Conservation (phyloP, 257 asterid genomes). For the Solanum habrochaites region DNA sequence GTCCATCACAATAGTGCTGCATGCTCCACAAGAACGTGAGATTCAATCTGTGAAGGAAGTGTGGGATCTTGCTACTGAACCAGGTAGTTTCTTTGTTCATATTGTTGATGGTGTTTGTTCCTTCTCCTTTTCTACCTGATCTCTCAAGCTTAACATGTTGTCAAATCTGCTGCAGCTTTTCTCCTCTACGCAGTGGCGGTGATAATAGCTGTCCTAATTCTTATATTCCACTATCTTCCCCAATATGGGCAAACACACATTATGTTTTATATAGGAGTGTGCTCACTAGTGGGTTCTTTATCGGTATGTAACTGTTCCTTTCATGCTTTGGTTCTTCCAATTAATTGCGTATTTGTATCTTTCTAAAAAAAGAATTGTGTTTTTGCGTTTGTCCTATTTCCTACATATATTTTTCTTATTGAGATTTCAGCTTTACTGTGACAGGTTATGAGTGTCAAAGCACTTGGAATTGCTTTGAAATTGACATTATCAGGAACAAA, state of each 20-base stretch:
- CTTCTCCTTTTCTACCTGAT: background rate
- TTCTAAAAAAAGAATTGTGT: background rate
- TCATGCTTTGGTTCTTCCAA: background rate
- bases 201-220: constrained; percentile 28
- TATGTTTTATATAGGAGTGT: constrained; percentile 62
- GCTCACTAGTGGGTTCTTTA: constrained; percentile 72
- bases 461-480: constrained; percentile 87
- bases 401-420: background rate
- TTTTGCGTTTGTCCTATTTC: background rate
- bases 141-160: background rate
- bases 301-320: constrained; percentile 51
- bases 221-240: constrained; percentile 51
- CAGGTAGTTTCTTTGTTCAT: constrained; percentile 36
- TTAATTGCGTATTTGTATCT: background rate
- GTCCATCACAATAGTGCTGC: constrained; percentile 85
- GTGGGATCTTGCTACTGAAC: constrained; percentile 93
- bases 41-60: constrained; percentile 87
- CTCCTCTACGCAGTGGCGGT: constrained; percentile 49
- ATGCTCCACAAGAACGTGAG: constrained; percentile 94
- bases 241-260: constrained; percentile 71
- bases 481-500: constrained; percentile 81
- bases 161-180: constrained; percentile 37
- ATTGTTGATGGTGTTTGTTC: background rate
- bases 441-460: constrained; percentile 98
- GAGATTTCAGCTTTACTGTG: constrained; percentile 5